Conservation (phyloP, 2,329 filamentous ascomycete genomes). For the Penicillium glabrum region DNA sequence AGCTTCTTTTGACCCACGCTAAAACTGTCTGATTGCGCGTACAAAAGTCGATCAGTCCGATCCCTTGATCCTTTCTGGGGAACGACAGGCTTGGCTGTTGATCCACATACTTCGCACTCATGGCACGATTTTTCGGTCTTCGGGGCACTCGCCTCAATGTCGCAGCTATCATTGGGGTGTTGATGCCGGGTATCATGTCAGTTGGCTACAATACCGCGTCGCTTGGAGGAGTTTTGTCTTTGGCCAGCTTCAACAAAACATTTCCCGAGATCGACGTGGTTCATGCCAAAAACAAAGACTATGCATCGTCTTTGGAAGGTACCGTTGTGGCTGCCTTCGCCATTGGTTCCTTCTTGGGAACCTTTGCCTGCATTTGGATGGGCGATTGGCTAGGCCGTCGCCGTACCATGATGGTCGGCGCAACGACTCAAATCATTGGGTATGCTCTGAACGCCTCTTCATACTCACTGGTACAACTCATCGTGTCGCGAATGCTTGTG, state of each 20-base stretch:
- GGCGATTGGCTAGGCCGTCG: slow-evolving; percentile 22
- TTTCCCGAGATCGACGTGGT: slow-evolving; percentile 20
- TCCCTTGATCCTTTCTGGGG: slow-evolving; percentile 5
- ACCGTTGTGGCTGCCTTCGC: slow-evolving; percentile 18
- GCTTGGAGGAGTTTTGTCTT: slow-evolving; percentile 18
- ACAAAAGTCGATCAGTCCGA: slow-evolving; percentile 5
- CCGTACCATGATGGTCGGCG: slow-evolving; percentile 19
- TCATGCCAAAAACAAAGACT: slow-evolving; percentile 4
- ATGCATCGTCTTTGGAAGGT: slow-evolving; percentile 20
- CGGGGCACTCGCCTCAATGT: slow-evolving; percentile 23
- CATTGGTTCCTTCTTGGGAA: slow-evolving; percentile 20
- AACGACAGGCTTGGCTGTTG: slow-evolving; percentile 3
- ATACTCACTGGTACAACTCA: slow-evolving; percentile 12
- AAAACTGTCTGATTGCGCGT: background rate
- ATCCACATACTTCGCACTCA: slow-evolving; percentile 6
- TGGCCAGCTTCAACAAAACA: slow-evolving; percentile 16
- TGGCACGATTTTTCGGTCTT: slow-evolving; percentile 21
- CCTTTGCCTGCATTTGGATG: slow-evolving; percentile 21
- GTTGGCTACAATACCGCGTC: slow-evolving; percentile 22
- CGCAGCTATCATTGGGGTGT: slow-evolving; percentile 18
- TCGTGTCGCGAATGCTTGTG: slow-evolving; percentile 12
- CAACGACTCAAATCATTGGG: slow-evolving; percentile 16
- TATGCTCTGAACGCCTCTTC: slow-evolving; percentile 15
- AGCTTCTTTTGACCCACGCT: background rate
- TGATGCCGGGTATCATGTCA: slow-evolving; percentile 22